Conservation (phyloP, 306 rosid genomes). For the Medicago arabica region DNA sequence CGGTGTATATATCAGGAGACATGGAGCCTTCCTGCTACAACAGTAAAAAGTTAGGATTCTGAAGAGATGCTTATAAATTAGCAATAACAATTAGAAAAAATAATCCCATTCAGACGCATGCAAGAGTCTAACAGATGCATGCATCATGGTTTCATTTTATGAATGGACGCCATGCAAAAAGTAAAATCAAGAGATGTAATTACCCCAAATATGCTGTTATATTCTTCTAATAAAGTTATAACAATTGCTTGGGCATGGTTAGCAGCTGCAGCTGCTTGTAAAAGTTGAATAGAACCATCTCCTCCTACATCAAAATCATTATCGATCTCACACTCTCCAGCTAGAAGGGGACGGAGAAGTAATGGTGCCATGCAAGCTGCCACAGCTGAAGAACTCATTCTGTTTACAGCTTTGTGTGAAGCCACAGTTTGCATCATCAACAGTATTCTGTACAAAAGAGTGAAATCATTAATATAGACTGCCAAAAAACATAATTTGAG, state of each 20-base stretch:
- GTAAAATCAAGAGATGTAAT: constrained; percentile 24
- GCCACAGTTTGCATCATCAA: constrained; percentile 90
- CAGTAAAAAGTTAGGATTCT: constrained; percentile 49
- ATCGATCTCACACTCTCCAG: constrained; percentile 93
- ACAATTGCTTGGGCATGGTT: constrained; percentile 96
- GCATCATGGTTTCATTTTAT: constrained; percentile 21
- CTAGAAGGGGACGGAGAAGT: constrained; percentile 91
- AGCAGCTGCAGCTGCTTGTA: constrained; percentile 99
- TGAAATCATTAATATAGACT: constrained; percentile 35
- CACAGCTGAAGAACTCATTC: constrained; percentile 95
- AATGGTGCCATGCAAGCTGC: constrained; percentile 99
- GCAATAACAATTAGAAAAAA: neutral
- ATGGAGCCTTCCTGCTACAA: constrained; percentile 76
- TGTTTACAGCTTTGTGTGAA: constrained; percentile 72
- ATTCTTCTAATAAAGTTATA: constrained; percentile 90
- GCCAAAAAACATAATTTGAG: constrained; percentile 5
- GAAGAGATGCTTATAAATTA: constrained; percentile 30
- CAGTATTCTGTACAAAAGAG: constrained; percentile 65
- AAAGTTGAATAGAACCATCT: constrained; percentile 85
- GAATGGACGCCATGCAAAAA: constrained; percentile 34
- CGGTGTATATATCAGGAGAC: constrained; percentile 75
- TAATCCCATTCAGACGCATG: constrained; percentile 8
- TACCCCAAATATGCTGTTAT: constrained; percentile 79
- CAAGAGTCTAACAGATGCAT: neutral
- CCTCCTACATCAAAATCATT: constrained; percentile 89